A percentile compares a stretch with the other conserved stretches of the same genome.
These are phyloP conservation scores for Vigna nakashimae DNA, from an alignment of 306 rosid genomes.

Conservation along the genomic window DNA sequence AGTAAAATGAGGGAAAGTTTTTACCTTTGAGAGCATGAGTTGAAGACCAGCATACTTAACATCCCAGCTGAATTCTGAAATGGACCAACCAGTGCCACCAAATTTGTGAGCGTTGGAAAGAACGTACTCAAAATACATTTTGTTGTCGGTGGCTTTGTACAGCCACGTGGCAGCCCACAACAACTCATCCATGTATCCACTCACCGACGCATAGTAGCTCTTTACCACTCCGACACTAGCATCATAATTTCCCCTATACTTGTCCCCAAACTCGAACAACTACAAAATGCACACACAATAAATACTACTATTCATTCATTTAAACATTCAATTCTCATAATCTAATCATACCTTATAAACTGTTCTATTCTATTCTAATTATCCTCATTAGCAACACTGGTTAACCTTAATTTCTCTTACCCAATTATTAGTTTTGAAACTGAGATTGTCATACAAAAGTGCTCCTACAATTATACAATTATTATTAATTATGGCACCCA, in stretches of 20 bases:
- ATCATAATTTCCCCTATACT: conserved; percentile 85
- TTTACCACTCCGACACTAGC: conserved; percentile 80
- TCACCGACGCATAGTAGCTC: conserved; percentile 98
- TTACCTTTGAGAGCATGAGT: conserved; percentile 78
- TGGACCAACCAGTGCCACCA: conserved; percentile 98
- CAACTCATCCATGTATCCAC: conserved; percentile 94
- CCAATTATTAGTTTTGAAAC: conserved; percentile 23
- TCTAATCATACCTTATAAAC: too few relatives aligned
- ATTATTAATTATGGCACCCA: conserved; percentile 22
- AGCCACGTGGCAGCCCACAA: conserved; percentile 98
- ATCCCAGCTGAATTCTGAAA: conserved; percentile 96
- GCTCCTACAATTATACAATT: neutral
- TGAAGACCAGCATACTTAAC: conserved; percentile 96
- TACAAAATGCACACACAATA: conserved; percentile 38
- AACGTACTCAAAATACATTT: conserved; percentile 63
- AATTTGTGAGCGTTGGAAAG: conserved; percentile 68
- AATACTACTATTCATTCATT: neutral
- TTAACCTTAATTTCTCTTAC: neutral
- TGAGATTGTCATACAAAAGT: conserved; percentile 10
- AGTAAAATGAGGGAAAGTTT: conserved; percentile 24
- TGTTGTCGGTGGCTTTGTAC: conserved; percentile 93
- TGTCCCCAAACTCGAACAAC: conserved; percentile 95
- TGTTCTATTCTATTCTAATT: too few relatives aligned
- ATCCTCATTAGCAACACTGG: too few relatives aligned
- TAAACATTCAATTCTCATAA: too few relatives aligned